Base-by-base conservation (phyloP, 2,329 filamentous ascomycete species). In the Paecilomyces dactylethromorphus region DNA sequence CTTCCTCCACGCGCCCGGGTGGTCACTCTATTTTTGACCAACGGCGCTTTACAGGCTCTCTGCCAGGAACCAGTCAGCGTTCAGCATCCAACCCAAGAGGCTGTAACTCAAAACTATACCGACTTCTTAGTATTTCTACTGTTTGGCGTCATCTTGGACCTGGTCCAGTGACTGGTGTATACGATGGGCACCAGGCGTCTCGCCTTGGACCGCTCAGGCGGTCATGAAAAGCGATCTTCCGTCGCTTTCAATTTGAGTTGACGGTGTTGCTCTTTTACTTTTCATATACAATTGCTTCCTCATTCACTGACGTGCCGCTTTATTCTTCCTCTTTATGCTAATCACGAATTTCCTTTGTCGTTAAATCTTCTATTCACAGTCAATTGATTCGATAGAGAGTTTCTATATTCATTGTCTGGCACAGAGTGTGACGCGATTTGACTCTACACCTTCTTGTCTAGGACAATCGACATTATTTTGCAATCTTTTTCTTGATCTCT, bases 1-100 rank as follows among this genome's bases (percentile, higher is more conserved):
- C 54, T 54, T 59, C 61, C 56, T 55, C 51, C 58, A 61, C 71
- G 69, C 71, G 69, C 70, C 69, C 69, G 60, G 58, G 60, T 53
- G 22, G 52, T 52, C 10, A 57, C 58, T 35, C 67, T 68, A 69
- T 63, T 65, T 70, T 69, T 68, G 69, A 62, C 57, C 22, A 53
- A 49, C 52, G 60, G 64, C 62, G 62, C 60, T 64, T 59, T 65
- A 56, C 59, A 62, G 60, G 62, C 24, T 60, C 58, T 60, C 50
- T 56, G n/a, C 57, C 29, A 59, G 50, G 29, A 61, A 57, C 58
- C 57, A 60, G 58, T 59, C 52, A 62, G 24, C 60, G 53, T 57
- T 56, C 57, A 56, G 59, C 59, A 57, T 64, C 56, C 59, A 53
- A 65, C 45, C 63, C 70, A 67, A 71, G 71, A 71, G 68, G 54